These are phyloP conservation scores for Gossypium thurberi DNA, from an alignment of 345 rosid genomes.

Conservation along the genomic window DNA sequence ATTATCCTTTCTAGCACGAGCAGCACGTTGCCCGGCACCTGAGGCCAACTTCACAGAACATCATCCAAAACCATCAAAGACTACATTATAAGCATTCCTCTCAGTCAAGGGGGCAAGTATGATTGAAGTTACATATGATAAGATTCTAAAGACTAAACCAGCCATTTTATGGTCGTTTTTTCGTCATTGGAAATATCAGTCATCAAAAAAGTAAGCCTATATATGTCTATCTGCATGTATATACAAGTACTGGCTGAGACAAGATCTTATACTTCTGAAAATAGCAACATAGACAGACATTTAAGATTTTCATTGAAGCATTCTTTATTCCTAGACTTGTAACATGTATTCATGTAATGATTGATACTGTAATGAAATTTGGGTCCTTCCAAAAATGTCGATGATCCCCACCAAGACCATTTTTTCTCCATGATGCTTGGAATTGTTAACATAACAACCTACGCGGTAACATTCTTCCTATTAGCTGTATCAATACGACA, in stretches of 20 bases:
- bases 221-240: conserved; percentile 17
- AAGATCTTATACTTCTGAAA: not conserved
- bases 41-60: not conserved
- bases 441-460: no score
- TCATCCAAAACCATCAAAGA: not conserved
- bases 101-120: no score
- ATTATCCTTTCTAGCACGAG: conserved; percentile 73
- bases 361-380: conserved; percentile 8
- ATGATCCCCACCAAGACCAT: no score
- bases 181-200: no score
- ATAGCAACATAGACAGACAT: not conserved
- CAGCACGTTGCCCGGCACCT: conserved; percentile 55
- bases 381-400: not conserved
- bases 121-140: no score
- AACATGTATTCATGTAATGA: not conserved
- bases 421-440: no score
- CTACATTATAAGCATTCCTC: not conserved
- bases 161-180: no score
- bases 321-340: not conserved
- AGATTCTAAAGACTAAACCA: no score
- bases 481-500: no score
- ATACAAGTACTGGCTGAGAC: conserved; percentile 43
- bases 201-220: not conserved
- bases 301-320: not conserved
- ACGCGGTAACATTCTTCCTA: no score